Evolutionary conservation across 192 early-diverging fungal species (phyloP).

Genomic region (Phlyctochytrium planicorne): DNA sequence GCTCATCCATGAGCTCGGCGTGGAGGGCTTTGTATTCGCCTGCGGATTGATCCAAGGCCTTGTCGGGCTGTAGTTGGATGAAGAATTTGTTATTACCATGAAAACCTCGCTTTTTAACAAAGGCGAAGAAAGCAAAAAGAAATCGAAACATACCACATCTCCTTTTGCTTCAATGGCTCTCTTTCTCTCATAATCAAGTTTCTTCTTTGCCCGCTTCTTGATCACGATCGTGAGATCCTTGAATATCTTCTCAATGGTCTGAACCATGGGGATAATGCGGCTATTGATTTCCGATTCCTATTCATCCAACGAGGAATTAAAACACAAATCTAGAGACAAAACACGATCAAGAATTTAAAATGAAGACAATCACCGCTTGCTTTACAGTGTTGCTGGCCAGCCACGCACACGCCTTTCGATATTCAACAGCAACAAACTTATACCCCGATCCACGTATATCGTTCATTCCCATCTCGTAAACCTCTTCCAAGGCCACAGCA

Average conservation of each 20-base stretch:
- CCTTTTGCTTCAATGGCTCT: constrained; percentile 58
- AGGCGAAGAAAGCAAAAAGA: neutral
- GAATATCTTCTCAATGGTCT: constrained; percentile 35
- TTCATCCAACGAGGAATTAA: neutral
- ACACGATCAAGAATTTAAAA: neutral
- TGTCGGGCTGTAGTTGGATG: constrained; percentile 65
- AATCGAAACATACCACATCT: constrained; percentile 43
- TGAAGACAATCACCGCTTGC: constrained; percentile 15
- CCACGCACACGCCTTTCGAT: constrained; percentile 19
- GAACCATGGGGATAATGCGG: constrained; percentile 31
- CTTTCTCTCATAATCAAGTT: constrained; percentile 70
- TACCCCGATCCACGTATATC: neutral
- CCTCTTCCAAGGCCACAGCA: constrained; percentile 54
- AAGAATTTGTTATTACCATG: too few relatives aligned
- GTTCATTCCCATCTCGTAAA: constrained; percentile 42
- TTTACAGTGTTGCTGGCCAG: constrained; percentile 20
- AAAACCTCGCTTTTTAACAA: constrained; percentile 2
- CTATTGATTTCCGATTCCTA: constrained; percentile 23
- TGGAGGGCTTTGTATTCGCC: constrained; percentile 66
- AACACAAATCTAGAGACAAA: neutral
- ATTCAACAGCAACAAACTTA: constrained; percentile 13
- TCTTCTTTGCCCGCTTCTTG: constrained; percentile 69
- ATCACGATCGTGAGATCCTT: constrained; percentile 68
- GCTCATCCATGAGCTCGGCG: constrained; percentile 70
- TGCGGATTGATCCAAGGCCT: constrained; percentile 63